phyloP scores from a whole-genome alignment of 2,329 filamentous ascomycete species.

The Colletotrichum echinochloae region DNA sequence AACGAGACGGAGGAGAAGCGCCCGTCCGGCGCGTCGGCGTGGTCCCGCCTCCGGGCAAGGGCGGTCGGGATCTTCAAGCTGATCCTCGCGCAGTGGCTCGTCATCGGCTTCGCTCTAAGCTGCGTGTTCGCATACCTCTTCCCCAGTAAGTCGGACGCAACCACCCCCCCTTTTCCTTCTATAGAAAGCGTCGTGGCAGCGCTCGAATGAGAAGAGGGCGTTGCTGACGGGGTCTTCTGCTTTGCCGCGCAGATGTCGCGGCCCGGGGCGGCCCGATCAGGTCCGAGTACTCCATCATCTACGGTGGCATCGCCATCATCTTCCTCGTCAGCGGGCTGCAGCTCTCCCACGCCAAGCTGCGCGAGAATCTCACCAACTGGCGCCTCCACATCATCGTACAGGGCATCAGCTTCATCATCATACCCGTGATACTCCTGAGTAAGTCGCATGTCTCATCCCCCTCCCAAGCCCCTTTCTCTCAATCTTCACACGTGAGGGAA shows the following conservation, averaged over 20 bases:
- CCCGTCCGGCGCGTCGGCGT: not conserved
- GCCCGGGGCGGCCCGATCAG: constrained; percentile 61
- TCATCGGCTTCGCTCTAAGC: constrained; percentile 69
- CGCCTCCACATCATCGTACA: constrained; percentile 76
- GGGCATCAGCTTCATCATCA: constrained; percentile 73
- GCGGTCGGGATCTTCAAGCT: constrained; percentile 46
- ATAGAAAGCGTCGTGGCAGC: too few species aligned
- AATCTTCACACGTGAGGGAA: not conserved
- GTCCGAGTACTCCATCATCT: constrained; percentile 72
- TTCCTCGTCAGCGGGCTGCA: constrained; percentile 80
- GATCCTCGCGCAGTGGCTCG: constrained; percentile 71
- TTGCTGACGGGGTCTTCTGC: not conserved
- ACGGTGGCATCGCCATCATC: constrained; percentile 76
- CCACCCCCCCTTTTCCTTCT: too few species aligned
- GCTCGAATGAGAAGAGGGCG: not conserved
- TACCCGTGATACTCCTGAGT: constrained; percentile 72
- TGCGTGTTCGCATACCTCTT: constrained; percentile 60
- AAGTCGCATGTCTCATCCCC: constrained; percentile 38
- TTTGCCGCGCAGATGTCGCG: constrained; percentile 54
- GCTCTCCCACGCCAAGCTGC: constrained; percentile 71
- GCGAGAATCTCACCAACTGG: constrained; percentile 73
- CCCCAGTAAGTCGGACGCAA: constrained; percentile 51
- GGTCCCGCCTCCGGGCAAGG: not conserved
- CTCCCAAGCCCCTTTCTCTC: not conserved
- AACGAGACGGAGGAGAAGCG: not conserved